Base-by-base conservation (phyloP, 257 asterid species). In the Gentiana dahurica region DNA sequence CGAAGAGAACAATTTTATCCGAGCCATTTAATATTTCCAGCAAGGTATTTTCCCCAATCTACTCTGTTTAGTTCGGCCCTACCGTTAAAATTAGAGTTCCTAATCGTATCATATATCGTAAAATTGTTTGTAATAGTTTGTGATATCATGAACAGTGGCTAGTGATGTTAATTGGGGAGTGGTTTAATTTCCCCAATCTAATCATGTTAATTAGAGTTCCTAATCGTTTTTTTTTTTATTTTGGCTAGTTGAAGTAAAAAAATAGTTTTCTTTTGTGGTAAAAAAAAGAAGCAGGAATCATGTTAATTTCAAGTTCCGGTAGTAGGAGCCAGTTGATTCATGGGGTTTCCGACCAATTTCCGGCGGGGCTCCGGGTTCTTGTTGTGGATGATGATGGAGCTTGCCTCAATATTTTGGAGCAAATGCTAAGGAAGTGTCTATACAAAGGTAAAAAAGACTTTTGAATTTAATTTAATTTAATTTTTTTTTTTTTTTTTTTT, bases 301-400 rank as follows among this genome's bases (percentile, higher is more conserved):
- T 73, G 72, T 55, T 85, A 58, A 67, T 13, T 61, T 37, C 80
- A 3, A 61, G 73, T 39, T 81, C 88, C 8, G 76, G 67, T 64
- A 75, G 49, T 78, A 67, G 82, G 3, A 71, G 81, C 78, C 87
- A 70, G 79, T 75, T 94, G 60, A 77, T 64, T 45, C 89, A 85
- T 55, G 98, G 53, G 6, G 89, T 76, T 68, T 45, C 89, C 43
- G 85, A 71, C 68, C 83, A 81, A 73, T 91, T 91, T 66, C 98
- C 98, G 71, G 94, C 75, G 12, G 97, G 97, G 48, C 80, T 91
- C 24, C 80, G 92, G 54, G 96, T 91, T 1, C 94, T 91, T 34
- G 88, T 91, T 37, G 98, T 87, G 51, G 99, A 92, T 67, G 97
- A 92, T 73, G 97, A 92, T 79, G 95, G 85, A 49, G 88, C 91